A percentile compares a stretch with the other conserved stretches of the same genome.
Conservation (phyloP, 495 filamentous ascomycete species). For the Amphirosellinia nigrospora region DNA sequence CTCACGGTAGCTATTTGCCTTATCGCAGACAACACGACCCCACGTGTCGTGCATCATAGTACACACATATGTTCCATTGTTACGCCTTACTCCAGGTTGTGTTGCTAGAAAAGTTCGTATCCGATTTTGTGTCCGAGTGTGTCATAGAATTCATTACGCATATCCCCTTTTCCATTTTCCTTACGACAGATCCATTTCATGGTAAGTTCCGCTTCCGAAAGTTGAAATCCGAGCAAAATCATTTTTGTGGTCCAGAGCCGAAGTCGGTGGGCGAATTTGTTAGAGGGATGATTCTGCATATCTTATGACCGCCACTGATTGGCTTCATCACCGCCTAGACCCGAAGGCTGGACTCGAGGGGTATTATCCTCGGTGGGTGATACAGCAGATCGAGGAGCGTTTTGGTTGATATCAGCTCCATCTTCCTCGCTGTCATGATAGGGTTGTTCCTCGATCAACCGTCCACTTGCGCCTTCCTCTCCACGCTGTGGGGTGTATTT, state of each 20-base stretch:
- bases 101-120: not conserved
- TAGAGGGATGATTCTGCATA: not conserved
- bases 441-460: constrained; percentile 30
- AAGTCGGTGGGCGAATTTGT: not conserved
- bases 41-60: not conserved
- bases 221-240: not conserved
- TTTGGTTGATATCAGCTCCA: not conserved
- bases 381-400: not conserved
- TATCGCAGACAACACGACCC: not conserved
- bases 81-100: not conserved
- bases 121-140: not conserved
- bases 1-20: not conserved
- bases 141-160: not conserved
- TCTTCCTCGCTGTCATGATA: constrained; percentile 23
- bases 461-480: constrained; percentile 15
- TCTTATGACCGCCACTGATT: constrained; percentile 26
- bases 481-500: constrained; percentile 18
- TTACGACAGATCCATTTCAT: not conserved
- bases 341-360: constrained; percentile 33
- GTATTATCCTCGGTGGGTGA: constrained; percentile 19
- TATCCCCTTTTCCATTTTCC: not conserved
- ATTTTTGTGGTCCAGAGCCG: not conserved
- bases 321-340: constrained; percentile 29
- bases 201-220: not conserved
- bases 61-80: not conserved